phyloP scores from a whole-genome alignment of 148 eudicot species.

The Beta vulgaris region DNA sequence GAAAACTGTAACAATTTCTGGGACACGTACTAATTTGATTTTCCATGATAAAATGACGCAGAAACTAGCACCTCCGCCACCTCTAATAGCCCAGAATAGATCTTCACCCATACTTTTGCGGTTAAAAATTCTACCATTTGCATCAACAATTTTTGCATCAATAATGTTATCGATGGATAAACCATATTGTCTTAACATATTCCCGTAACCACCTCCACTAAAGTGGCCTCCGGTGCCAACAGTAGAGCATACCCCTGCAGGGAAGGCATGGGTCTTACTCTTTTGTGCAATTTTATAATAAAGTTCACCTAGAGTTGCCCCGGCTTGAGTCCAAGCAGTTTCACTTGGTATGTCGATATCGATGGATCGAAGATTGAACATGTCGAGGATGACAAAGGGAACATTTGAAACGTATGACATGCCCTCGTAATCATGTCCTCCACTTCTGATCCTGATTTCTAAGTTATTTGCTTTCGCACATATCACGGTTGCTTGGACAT shows the following conservation, averaged over 20 bases:
- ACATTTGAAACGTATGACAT: no score
- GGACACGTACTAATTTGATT: slow-evolving; percentile 30
- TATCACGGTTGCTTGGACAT: no score
- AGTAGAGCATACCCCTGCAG: slow-evolving; percentile 30
- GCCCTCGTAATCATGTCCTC: no score
- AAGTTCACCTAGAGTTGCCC: slow-evolving; percentile 38
- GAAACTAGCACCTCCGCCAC: slow-evolving; percentile 39
- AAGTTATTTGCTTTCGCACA: no score
- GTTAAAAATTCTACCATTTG: slow-evolving; percentile 20
- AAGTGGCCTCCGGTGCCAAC: slow-evolving; percentile 36
- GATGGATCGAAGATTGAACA: slow-evolving; percentile 31
- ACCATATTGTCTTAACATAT: slow-evolving; percentile 35
- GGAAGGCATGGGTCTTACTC: slow-evolving; percentile 32
- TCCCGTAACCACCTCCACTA: slow-evolving; percentile 38
- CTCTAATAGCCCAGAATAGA: slow-evolving; percentile 46
- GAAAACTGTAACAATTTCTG: slow-evolving; percentile 13
- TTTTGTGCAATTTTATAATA: slow-evolving; percentile 26
- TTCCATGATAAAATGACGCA: slow-evolving; percentile 37
- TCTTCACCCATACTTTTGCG: slow-evolving; percentile 13
- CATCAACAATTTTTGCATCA: slow-evolving; percentile 36
- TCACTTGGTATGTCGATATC: slow-evolving; percentile 23
- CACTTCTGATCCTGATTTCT: no score
- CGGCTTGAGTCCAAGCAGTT: slow-evolving; percentile 34
- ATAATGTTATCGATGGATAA: slow-evolving; percentile 32
- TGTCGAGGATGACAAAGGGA: slow-evolving; percentile 27